Conservation (phyloP, 257 asterid species). For the Thymus mandschuricus region DNA sequence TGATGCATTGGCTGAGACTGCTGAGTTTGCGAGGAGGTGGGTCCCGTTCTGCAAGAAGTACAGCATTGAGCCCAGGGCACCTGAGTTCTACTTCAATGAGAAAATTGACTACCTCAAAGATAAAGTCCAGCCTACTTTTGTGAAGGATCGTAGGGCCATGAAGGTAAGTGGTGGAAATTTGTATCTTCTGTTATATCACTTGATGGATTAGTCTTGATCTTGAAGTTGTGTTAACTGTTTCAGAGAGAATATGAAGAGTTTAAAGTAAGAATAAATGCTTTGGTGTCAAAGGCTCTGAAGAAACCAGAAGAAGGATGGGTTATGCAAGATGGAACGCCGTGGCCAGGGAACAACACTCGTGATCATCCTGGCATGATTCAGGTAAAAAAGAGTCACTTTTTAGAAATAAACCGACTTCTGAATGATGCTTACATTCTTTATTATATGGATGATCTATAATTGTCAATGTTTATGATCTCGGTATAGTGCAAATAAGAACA, state of each 20-base stretch:
- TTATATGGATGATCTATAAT: too few relatives aligned
- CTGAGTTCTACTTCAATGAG: slow-evolving; percentile 71
- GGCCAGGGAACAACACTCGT: slow-evolving; percentile 88
- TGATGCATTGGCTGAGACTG: slow-evolving; percentile 71
- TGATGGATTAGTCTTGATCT: neutral
- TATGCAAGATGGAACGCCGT: slow-evolving; percentile 84
- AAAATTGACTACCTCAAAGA: slow-evolving; percentile 79
- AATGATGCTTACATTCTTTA: neutral
- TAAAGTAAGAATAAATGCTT: slow-evolving; percentile 35
- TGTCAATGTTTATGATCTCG: too few relatives aligned
- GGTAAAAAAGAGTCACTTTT: slow-evolving; percentile 30
- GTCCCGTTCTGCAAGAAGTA: slow-evolving; percentile 84
- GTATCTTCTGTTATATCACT: slow-evolving; percentile 2
- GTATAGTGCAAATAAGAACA: slow-evolving; percentile 11
- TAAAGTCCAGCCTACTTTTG: slow-evolving; percentile 77
- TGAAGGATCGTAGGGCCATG: slow-evolving; percentile 90
- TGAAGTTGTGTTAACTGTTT: slow-evolving; percentile 1
- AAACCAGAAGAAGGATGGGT: slow-evolving; percentile 44
- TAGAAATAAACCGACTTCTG: neutral
- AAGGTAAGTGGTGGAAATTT: slow-evolving; percentile 46
- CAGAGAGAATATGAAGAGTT: slow-evolving; percentile 39
- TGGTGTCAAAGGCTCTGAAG: slow-evolving; percentile 35
- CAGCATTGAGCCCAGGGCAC: slow-evolving; percentile 76
- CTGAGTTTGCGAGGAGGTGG: slow-evolving; percentile 84
- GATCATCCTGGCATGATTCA: slow-evolving; percentile 94